Evolutionary conservation across 139 green algal genomes (phyloP), one percentile per base, ranked within the genome.

Genomic region (Picochlorum costavermella): DNA sequence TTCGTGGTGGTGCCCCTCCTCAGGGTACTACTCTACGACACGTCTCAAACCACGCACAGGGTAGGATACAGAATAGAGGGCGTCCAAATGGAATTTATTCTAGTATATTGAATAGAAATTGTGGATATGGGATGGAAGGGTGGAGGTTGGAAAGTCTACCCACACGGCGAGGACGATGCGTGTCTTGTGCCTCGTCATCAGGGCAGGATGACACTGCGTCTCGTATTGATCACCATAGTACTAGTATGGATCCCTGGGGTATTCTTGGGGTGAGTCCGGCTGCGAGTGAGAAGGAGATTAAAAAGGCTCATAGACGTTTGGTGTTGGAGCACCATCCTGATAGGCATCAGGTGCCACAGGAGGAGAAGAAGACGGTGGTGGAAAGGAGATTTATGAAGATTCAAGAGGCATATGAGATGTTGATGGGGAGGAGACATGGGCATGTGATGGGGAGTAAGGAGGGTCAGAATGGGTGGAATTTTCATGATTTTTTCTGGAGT

Each of bases 401-500:
- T 43, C 71, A 78, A 60, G 64, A 78, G 60, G 71, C 71, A 2
- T 78, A 78, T 29, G 71, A 78, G 53, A 61, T 78, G 5, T 25
- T 78, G 14, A 61, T 62, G 40, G 71, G 71, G 23, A 68, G 60
- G 30, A 25, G 65, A 9, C 17, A 20, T 3, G 71, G 71, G 57
- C 69, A 73, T 45, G 65, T 65, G 31, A 26, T 58, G 2, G 63
- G 59, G 2, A 14, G n/a, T 6, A 9, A 28, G 13, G n/a, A 17
- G 14, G 23, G 50, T 6, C 29, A 9, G 11, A 25, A 33, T 58
- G 49, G 33, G 2, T 77, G 71, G 71, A n/a, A 59, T 12, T 77
- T 77, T n/a, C 71, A 77, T 53, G 71, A 77, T 60, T 77, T 56
- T 48, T 77, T 64, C 16, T 77, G 71, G 71, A 68, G 31, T 17